phyloP scores from a whole-genome alignment of 805 yeast genomes.

The Isabelozyma rhagii region DNA sequence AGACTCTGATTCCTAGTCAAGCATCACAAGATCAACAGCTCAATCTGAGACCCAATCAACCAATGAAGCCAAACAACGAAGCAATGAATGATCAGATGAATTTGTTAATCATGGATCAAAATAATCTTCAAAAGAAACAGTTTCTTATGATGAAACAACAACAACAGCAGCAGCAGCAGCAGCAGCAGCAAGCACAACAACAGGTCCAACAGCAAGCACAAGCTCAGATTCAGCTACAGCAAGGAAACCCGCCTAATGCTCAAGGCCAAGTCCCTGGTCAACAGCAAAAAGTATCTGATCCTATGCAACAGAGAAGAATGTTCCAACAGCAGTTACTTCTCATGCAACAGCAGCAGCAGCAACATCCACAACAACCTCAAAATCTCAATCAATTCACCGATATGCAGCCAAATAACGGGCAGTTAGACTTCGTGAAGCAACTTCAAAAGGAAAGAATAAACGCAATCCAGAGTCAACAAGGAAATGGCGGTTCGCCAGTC shows the following conservation, averaged over 20 bases:
- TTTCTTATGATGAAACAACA: conserved; percentile 15
- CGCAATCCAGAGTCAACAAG: background rate
- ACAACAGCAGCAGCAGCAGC: conserved; percentile 7
- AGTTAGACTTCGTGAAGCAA: conserved; percentile 3
- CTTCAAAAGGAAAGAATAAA: conserved; percentile 1
- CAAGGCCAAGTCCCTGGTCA: background rate
- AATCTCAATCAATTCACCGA: background rate
- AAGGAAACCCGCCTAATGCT: conserved; percentile 5
- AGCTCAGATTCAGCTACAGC: conserved; percentile 8
- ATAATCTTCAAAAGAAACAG: conserved; percentile 16
- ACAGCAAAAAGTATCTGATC: conserved; percentile 1
- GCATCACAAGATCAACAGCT: background rate
- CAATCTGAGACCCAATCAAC: background rate
- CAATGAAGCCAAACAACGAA: conserved; percentile 5
- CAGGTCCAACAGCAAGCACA: conserved; percentile 6
- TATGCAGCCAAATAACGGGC: background rate
- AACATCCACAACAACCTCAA: conserved; percentile 3
- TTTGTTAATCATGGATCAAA: conserved; percentile 15
- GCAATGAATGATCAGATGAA: conserved; percentile 19
- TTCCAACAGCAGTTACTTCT: background rate
- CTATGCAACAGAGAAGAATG: background rate
- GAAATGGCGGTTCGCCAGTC: background rate
- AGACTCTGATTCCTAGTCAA: background rate
- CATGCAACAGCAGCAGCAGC: conserved; percentile 2
- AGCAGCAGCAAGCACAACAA: conserved; percentile 5